A percentile compares a stretch with the other conserved stretches of the same genome.
Conservation (phyloP, 2,329 filamentous ascomycete species). For the Lizonia empirigonia region DNA sequence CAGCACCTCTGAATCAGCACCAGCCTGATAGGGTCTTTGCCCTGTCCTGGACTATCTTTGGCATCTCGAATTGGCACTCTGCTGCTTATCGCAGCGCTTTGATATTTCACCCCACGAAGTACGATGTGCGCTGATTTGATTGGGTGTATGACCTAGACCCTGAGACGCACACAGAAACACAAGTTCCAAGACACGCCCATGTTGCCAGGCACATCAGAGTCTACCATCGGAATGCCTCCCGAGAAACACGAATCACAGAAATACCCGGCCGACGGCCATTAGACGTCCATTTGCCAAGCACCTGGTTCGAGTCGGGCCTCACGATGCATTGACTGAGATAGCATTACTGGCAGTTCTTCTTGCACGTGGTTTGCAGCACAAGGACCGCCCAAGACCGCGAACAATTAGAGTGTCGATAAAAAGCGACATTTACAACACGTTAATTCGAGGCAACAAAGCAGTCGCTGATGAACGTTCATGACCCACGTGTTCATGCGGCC, state of each 20-base stretch:
- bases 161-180: slow-evolving; percentile 19
- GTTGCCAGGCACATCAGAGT: slow-evolving; percentile 16
- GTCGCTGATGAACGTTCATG: not conserved
- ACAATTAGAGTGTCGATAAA: not conserved
- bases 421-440: not conserved
- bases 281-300: slow-evolving; percentile 26
- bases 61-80: slow-evolving; percentile 6
- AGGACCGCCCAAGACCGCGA: too few relatives aligned
- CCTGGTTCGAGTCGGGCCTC: slow-evolving; percentile 10
- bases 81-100: slow-evolving; percentile 31
- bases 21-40: slow-evolving; percentile 14
- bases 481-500: slow-evolving; percentile 12
- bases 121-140: slow-evolving; percentile 16
- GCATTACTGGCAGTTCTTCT: too few relatives aligned
- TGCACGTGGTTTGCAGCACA: not conserved
- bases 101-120: slow-evolving; percentile 31
- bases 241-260: slow-evolving; percentile 16
- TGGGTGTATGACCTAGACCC: slow-evolving; percentile 18
- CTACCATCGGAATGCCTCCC: slow-evolving; percentile 17
- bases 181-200: slow-evolving; percentile 6
- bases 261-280: slow-evolving; percentile 31
- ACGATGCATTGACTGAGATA: not conserved
- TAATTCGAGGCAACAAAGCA: not conserved
- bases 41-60: slow-evolving; percentile 12
- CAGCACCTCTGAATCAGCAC: slow-evolving; percentile 6